phyloP scores from a whole-genome alignment of 768 basidiomycete species.

The Kwoniella heveanensis region DNA sequence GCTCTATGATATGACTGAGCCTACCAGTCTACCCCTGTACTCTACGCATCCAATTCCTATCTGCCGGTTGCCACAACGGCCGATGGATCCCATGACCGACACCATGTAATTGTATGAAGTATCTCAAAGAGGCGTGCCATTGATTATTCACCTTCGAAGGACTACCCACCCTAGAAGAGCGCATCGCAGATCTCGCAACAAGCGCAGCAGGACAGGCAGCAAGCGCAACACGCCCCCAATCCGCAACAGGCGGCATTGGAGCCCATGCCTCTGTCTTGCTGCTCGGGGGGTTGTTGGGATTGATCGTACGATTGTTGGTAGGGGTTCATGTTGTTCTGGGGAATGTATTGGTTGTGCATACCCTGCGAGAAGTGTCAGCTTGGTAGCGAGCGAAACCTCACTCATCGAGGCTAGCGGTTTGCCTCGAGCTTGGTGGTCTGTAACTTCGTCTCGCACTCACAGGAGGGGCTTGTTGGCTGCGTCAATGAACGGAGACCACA shows the following conservation, averaged over 20 bases:
- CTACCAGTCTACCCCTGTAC: no score
- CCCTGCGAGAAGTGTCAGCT: background rate
- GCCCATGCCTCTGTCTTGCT: constrained; percentile 12
- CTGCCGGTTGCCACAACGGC: no score
- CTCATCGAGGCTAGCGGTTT: no score
- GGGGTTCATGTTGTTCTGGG: constrained; percentile 14
- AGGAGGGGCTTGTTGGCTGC: constrained; percentile 20
- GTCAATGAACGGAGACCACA: background rate
- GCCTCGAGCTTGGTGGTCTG: no score
- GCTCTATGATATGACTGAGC: background rate
- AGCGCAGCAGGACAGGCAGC: constrained; percentile 13
- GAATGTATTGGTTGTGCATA: constrained; percentile 16
- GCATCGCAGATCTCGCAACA: constrained; percentile 22
- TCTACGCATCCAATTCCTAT: no score
- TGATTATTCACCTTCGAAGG: background rate
- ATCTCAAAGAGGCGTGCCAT: no score
- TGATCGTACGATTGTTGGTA: constrained; percentile 7
- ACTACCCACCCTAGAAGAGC: constrained; percentile 10
- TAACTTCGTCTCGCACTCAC: no score
- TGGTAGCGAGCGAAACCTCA: no score
- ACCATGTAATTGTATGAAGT: no score
- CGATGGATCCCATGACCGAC: no score
- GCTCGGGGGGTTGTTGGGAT: constrained; percentile 7
- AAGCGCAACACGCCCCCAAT: constrained; percentile 20
- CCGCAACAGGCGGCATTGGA: constrained; percentile 18